These are phyloP conservation scores for Metschnikowia corniflorae DNA, from an alignment of 805 yeast genomes.

Conservation along the genomic window DNA sequence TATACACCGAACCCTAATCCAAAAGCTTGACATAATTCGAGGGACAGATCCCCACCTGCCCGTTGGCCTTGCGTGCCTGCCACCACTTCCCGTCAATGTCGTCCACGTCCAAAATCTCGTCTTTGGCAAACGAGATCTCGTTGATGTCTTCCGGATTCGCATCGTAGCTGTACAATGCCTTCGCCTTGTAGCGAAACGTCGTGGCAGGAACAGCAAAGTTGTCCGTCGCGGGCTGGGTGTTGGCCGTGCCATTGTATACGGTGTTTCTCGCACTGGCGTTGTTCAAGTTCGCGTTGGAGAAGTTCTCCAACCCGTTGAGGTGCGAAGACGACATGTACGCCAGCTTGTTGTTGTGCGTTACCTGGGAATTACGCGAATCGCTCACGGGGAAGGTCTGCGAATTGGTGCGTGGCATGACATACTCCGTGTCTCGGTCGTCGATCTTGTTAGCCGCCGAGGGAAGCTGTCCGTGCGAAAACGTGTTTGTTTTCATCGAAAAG, in stretches of 20 bases:
- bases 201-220: conserved; percentile 20
- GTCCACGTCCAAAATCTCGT: conserved; percentile 86
- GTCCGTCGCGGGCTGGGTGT: conserved; percentile 19
- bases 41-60: conserved; percentile 95
- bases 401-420: conserved; percentile 16
- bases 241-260: conserved; percentile 1
- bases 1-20: conserved; percentile 27
- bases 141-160: conserved; percentile 92
- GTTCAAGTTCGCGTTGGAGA: conserved; percentile 36
- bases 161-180: conserved; percentile 79
- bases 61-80: conserved; percentile 88
- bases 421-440: conserved; percentile 25
- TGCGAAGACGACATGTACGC: conserved; percentile 52
- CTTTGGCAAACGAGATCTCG: conserved; percentile 86
- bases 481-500: conserved; percentile 54
- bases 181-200: conserved; percentile 75
- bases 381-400: conserved; percentile 27
- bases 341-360: conserved; percentile 27
- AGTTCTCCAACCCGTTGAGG: conserved; percentile 60
- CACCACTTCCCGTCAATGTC: conserved; percentile 98
- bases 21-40: conserved; percentile 84
- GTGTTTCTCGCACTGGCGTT: conserved; percentile 21
- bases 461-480: conserved; percentile 35
- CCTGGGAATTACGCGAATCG: conserved; percentile 35
- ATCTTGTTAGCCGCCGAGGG: conserved; percentile 19